Percentiles rank a stretch among this genome's conserved stretches.
These are phyloP conservation scores for Cryptomeria japonica DNA, from an alignment of 75 land plant species.

Conservation along the genomic window DNA sequence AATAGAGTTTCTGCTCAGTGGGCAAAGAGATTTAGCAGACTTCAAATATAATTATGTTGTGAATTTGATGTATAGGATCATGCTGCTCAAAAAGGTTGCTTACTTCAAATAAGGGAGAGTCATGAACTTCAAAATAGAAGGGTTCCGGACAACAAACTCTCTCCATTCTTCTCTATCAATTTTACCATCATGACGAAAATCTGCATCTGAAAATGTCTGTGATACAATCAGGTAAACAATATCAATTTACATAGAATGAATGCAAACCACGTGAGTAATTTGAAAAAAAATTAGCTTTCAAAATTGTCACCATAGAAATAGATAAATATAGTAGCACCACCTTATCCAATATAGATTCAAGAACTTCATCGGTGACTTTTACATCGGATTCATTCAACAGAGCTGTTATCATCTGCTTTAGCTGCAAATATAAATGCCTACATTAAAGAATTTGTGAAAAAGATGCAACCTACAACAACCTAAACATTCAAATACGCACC, in stretches of 20 bases:
- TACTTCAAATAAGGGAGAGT: conserved; percentile 54
- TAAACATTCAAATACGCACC: not conserved
- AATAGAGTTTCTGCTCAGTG: not conserved
- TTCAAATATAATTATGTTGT: not conserved
- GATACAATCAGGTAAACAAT: not conserved
- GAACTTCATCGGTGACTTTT: conserved; percentile 75
- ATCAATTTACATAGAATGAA: not conserved
- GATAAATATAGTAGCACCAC: conserved; percentile 18
- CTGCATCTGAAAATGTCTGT: conserved; percentile 94
- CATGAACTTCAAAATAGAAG: conserved; percentile 61
- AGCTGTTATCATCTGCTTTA: conserved; percentile 89
- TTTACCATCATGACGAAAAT: conserved; percentile 51
- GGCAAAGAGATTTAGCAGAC: not conserved
- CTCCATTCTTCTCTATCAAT: conserved; percentile 68
- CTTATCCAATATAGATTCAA: conserved; percentile 86
- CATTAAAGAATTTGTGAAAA: not conserved
- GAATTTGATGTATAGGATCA: not conserved
- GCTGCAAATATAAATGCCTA: conserved; percentile 35
- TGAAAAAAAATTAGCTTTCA: not conserved
- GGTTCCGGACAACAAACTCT: conserved; percentile 47
- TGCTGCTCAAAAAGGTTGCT: conserved; percentile 1
- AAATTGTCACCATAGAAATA: not conserved
- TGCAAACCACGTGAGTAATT: not conserved
- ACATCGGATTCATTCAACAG: conserved; percentile 75
- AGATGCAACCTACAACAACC: not conserved